Evolutionary conservation across 345 rosid species (phyloP).

Genomic region (Turnera subulata): DNA sequence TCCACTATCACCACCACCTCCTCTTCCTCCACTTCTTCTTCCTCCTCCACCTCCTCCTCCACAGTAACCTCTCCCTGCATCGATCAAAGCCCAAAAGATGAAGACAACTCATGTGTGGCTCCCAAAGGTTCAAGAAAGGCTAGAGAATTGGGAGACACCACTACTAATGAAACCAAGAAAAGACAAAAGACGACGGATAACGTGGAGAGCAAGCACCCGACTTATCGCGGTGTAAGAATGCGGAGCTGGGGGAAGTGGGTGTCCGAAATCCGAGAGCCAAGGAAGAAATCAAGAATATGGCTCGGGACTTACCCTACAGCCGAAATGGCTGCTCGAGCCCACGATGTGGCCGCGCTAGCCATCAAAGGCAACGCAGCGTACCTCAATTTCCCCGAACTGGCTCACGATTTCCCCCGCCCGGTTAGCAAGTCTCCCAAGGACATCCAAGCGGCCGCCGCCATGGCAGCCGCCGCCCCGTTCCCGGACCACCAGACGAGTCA

Average conservation of each 20-base stretch:
- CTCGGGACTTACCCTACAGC: conserved; percentile 72
- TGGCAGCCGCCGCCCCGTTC: conserved; percentile 48
- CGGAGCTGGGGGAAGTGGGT: conserved; percentile 95
- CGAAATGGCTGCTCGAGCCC: conserved; percentile 88
- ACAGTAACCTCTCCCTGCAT: conserved; percentile 22
- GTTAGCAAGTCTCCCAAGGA: conserved; percentile 49
- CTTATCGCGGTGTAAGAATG: conserved; percentile 68
- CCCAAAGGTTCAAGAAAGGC: conserved; percentile 32
- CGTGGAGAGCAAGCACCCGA: conserved; percentile 39
- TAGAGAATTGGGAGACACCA: conserved; percentile 19
- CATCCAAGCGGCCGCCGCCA: conserved; percentile 50
- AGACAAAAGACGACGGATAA: conserved; percentile 19
- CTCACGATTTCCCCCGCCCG: conserved; percentile 52
- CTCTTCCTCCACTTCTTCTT: conserved; percentile 12
- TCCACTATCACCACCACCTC: conserved; percentile 15
- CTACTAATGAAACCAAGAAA: conserved; percentile 13
- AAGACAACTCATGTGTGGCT: conserved; percentile 9
- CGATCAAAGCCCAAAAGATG: conserved; percentile 7
- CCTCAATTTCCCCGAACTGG: conserved; percentile 59
- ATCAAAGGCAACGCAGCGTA: conserved; percentile 60
- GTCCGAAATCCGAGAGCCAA: conserved; percentile 72
- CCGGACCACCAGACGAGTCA: conserved; percentile 10
- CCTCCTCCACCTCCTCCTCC: conserved; percentile 22
- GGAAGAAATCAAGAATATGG: conserved; percentile 82
- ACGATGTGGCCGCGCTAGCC: conserved; percentile 72